Evolutionary conservation across 495 filamentous ascomycete genomes (phyloP), one percentile per base, ranked within the genome.

Genomic region (Penicillium cataractarum): DNA sequence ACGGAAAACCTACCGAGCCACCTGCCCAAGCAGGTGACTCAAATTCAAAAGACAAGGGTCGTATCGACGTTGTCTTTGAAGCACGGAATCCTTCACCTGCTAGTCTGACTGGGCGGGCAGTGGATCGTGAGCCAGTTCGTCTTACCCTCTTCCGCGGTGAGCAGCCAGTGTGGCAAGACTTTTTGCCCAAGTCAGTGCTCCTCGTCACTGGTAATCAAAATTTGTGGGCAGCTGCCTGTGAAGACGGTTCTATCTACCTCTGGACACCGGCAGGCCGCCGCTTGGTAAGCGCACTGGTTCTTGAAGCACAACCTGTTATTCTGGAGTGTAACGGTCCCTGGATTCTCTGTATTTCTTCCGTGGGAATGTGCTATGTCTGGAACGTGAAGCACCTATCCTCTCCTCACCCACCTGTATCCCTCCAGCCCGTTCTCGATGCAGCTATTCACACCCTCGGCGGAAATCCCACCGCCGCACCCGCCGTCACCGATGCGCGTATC

Each of bases 251-350:
- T n/a, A 65, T 99, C 13, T 91, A 97, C 71, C 84, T 91, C 31
- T 99, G 94, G 93, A 94, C 93, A 1, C 94, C 95, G 3, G 93
- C 93, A n/a, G 95, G 95, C 5, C 86, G 96, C 57, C 84, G 95
- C 39, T 79, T 96, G 8, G 80, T 93, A 58, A 97, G 90, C 68
- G 87, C 93, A 6, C 76, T 97, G 46, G 83, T 97, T 2, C 75
- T 97, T 39, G 96, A 98, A 74, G 89, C 94, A 6, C 93, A 97
- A 66, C 92, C 95, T 2, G 93, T 97, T 32, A 92, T 98, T 57
- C 79, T 98, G 12, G 95, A 98, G 68, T 93, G 88, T 68, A 86
- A 92, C 52, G 92, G 92, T 8, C 91, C 89, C 77, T 97, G 90
- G 89, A 76, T 99, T 13, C 81, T 98, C 49, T 93, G 90, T 68